Evolutionary conservation across 2,329 filamentous ascomycete genomes (phyloP), one percentile per base, ranked within the genome.

Genomic region (Pseudofabraea citricarpa): DNA sequence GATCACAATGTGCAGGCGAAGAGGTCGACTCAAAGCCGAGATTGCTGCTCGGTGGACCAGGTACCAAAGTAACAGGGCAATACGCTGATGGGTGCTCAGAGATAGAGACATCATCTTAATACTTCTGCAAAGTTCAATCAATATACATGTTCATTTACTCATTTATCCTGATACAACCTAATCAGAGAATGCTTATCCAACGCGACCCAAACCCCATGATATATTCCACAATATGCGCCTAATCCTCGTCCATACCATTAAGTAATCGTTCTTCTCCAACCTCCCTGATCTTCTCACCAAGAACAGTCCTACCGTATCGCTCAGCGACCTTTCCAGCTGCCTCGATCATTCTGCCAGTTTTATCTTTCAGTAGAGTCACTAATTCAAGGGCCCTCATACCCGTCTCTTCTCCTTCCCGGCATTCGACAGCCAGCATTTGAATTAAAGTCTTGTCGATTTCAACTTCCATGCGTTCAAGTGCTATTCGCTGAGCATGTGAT

Each of bases 331-430:
- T 95, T 44, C 82, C 80, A 2, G 93, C 93, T 4, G 91, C 87
- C 63, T 96, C 90, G 45, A 95, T 66, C 87, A 96, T 96, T 63
- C 86, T 84, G 15, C 91, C 91, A 47, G 80, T 86, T 36, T 81
- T 74, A 67, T 97, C 90, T 35, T 77, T 78, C 83, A 98, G 87
- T 57, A 98, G 71, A 49, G 78, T 74, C 22, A 95, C 93, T 57
- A 97, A 77, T 67, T 98, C 94, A 26, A 98, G 71, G 1, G 91
- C 91, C 54, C 91, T 89, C 89, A 96, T 96, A 5, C 90, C 91
- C 22, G 86, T 76, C 50, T 97, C 90, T 64, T 98, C 93, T 35
- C 90, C 89, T 53, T 93, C 88, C 47, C 90, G 81, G 63, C 93
- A 98, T 70, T 97, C 93, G 6, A 85, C 72, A 2, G 88, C 90